Conservation (phyloP, 208 protist species). For the Leishmania tropica region DNA sequence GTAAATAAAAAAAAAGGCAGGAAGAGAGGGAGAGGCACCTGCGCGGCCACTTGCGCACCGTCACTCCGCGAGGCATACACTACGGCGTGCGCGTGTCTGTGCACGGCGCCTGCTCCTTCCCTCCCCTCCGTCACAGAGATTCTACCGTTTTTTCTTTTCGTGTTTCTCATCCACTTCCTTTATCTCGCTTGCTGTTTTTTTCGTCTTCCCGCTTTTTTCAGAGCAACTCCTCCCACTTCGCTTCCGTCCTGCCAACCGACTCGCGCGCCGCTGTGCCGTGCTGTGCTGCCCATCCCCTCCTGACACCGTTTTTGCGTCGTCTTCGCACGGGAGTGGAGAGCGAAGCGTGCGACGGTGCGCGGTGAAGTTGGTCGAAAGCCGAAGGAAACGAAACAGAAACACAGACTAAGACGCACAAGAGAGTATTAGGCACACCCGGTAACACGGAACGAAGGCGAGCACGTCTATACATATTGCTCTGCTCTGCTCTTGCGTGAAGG, state of each 20-base stretch:
- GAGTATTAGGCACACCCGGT: neutral
- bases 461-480: neutral
- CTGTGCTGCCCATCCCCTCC: neutral
- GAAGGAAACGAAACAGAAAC: neutral
- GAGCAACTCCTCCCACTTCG: neutral
- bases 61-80: neutral
- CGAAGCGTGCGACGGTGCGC: neutral
- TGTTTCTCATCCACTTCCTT: neutral
- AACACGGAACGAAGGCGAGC: neutral
- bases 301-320: neutral
- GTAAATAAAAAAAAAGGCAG: neutral
- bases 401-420: neutral
- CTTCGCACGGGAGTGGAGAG: neutral
- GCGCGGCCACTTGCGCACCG: neutral
- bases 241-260: neutral
- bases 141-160: conserved; percentile 20
- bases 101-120: neutral
- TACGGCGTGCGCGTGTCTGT: neutral
- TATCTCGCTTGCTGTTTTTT: neutral
- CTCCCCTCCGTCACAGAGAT: neutral
- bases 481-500: neutral
- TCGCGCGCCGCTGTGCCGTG: neutral
- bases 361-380: neutral
- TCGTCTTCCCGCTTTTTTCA: neutral
- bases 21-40: neutral